phyloP scores from a whole-genome alignment of 805 yeast species.

The Jamesozyma jinghongensis region DNA sequence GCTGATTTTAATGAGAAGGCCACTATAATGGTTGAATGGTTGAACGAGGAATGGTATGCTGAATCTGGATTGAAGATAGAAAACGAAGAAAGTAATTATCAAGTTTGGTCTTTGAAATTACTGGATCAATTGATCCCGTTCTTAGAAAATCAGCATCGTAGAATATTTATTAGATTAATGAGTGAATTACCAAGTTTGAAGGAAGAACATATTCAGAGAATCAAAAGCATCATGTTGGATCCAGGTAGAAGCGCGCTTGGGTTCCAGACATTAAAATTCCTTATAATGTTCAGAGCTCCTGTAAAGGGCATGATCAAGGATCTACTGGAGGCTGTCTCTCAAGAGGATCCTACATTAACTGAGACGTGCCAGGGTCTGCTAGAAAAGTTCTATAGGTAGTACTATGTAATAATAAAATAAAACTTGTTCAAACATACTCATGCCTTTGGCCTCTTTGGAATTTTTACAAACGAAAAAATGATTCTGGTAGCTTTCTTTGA shows the following conservation, averaged over 20 bases:
- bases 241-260: constrained; percentile 79
- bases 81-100: constrained; percentile 34
- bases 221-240: constrained; percentile 71
- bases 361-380: constrained; percentile 24
- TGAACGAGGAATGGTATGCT: constrained; percentile 88
- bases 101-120: constrained; percentile 59
- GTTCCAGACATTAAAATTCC: constrained; percentile 67
- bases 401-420: not conserved
- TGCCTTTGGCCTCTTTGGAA: too few relatives aligned
- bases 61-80: constrained; percentile 27
- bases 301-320: constrained; percentile 37
- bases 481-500: not conserved
- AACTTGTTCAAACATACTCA: too few relatives aligned
- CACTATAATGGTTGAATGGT: constrained; percentile 79
- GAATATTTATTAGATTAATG: constrained; percentile 68
- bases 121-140: constrained; percentile 78
- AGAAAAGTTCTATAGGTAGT: constrained; percentile 16
- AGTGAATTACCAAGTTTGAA: constrained; percentile 81
- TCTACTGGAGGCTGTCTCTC: constrained; percentile 19
- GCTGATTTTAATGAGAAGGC: constrained; percentile 63
- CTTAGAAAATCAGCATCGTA: constrained; percentile 71
- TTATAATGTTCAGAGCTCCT: constrained; percentile 89
- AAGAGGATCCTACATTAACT: constrained; percentile 18
- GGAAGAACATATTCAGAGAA: constrained; percentile 48
- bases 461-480: not conserved